Percentiles rank a stretch among this genome's conserved stretches.
These are phyloP conservation scores for Kodamaea hsintzibuensis DNA, from an alignment of 805 yeast genomes.

Conservation along the genomic window DNA sequence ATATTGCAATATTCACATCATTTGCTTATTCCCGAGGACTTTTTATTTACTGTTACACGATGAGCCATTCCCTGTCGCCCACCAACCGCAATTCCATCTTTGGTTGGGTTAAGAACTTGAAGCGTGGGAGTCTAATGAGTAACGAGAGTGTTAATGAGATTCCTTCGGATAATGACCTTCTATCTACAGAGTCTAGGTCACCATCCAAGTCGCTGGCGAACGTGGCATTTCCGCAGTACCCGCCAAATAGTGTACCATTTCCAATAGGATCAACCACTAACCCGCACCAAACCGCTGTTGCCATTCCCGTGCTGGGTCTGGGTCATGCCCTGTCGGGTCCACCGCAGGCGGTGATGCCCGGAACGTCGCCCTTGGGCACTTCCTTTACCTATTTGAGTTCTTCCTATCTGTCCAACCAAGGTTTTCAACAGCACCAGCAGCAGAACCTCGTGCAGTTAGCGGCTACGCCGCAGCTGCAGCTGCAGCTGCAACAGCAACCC, in stretches of 20 bases:
- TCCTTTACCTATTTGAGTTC: conserved; percentile 4
- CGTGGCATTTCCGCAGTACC: conserved; percentile 9
- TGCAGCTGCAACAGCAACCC: not conserved
- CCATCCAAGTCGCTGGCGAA: conserved; percentile 14
- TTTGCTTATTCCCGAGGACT: not conserved
- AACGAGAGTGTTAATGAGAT: conserved; percentile 41
- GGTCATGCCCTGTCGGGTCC: not conserved
- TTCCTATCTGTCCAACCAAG: conserved; percentile 7
- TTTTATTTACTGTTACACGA: conserved; percentile 9
- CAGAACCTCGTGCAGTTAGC: not conserved
- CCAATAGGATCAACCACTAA: conserved; percentile 11
- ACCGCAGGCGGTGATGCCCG: conserved; percentile 5
- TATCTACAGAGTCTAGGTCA: conserved; percentile 16
- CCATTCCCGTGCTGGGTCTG: not conserved
- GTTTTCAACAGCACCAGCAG: not conserved
- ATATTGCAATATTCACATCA: not conserved
- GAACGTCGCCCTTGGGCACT: conserved; percentile 3
- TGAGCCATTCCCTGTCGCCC: conserved; percentile 38
- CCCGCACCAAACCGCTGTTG: conserved; percentile 5
- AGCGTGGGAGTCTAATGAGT: conserved; percentile 35
- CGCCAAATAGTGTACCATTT: conserved; percentile 8
- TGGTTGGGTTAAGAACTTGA: conserved; percentile 48
- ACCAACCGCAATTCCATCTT: conserved; percentile 39
- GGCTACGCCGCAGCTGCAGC: not conserved
- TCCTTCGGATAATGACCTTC: conserved; percentile 20